phyloP scores from a whole-genome alignment of 192 early-diverging fungal species.

The Allomyces arbusculus region DNA sequence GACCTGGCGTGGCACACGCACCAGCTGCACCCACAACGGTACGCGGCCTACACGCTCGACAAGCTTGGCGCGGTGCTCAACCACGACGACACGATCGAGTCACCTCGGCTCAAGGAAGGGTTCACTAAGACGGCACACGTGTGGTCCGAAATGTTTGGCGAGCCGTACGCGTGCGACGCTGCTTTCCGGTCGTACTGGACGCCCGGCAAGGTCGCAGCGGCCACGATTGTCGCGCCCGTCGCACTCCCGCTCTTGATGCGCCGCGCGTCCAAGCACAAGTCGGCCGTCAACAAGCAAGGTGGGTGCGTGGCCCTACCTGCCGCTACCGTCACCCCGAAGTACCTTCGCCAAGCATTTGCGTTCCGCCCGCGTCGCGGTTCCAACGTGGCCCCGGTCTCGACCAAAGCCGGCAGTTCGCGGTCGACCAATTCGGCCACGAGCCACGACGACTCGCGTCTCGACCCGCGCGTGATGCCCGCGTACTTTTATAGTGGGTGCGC shows the following conservation, averaged over 20 bases:
- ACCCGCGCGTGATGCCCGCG: too few species aligned
- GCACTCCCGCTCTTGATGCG: neutral
- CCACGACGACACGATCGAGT: conserved; percentile 36
- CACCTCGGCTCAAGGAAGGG: conserved; percentile 13
- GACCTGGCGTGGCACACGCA: conserved; percentile 53
- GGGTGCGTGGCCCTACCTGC: neutral
- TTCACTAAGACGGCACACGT: conserved; percentile 20
- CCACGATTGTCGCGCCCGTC: conserved; percentile 8
- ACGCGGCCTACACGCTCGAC: conserved; percentile 24
- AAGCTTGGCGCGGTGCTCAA: conserved; percentile 28
- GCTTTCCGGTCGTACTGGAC: neutral
- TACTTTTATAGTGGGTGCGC: too few species aligned
- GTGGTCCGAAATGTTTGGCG: conserved; percentile 24
- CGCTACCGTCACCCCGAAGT: neutral
- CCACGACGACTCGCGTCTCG: too few species aligned
- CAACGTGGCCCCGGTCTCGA: too few species aligned
- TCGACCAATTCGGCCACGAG: too few species aligned
- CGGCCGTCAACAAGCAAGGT: neutral
- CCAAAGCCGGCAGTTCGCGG: too few species aligned
- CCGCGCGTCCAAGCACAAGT: neutral
- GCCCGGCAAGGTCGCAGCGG: neutral
- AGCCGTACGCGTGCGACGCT: conserved; percentile 12
- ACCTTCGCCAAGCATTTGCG: too few species aligned
- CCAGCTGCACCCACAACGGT: conserved; percentile 27
- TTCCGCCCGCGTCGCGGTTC: too few species aligned